Conservation (phyloP, 306 rosid genomes). For the Trifolium pratense region DNA sequence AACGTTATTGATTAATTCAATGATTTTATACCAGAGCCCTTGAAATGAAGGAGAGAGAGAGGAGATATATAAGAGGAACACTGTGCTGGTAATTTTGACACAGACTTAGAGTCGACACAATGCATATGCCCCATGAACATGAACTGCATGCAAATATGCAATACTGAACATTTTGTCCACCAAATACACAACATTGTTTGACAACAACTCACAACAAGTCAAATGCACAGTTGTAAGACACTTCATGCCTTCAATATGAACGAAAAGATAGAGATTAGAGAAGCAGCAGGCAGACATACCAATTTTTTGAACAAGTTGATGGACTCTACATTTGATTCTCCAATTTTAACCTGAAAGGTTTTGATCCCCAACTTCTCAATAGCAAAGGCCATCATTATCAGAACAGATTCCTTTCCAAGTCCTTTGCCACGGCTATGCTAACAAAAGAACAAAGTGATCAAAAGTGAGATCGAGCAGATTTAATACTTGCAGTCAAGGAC, state of each 20-base stretch:
- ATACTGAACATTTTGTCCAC: constrained; percentile 1
- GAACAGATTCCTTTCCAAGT: constrained; percentile 76
- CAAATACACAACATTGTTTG: constrained; percentile 3
- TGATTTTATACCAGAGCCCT: constrained; percentile 31
- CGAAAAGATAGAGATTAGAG: constrained; percentile 10
- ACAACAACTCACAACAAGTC: constrained; percentile 12
- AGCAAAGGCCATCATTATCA: constrained; percentile 87
- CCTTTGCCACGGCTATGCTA: constrained; percentile 89
- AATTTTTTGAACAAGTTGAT: constrained; percentile 73
- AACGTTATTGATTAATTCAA: neutral
- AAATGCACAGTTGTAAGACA: neutral
- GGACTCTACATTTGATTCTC: constrained; percentile 82
- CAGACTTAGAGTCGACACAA: constrained; percentile 16
- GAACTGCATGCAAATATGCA: constrained; percentile 1
- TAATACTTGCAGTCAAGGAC: constrained; percentile 16
- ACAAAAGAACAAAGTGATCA: constrained; percentile 51
- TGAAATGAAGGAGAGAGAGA: neutral
- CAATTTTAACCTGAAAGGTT: constrained; percentile 73
- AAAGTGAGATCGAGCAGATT: constrained; percentile 36
- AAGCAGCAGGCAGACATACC: constrained; percentile 59
- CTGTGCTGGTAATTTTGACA: neutral
- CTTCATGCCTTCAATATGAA: constrained; percentile 12
- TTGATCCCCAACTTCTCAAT: constrained; percentile 68
- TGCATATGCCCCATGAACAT: constrained; percentile 2
- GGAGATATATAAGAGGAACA: neutral